Evolutionary conservation across 768 basidiomycete species (phyloP).

Genomic region (Podaxis sp.): DNA sequence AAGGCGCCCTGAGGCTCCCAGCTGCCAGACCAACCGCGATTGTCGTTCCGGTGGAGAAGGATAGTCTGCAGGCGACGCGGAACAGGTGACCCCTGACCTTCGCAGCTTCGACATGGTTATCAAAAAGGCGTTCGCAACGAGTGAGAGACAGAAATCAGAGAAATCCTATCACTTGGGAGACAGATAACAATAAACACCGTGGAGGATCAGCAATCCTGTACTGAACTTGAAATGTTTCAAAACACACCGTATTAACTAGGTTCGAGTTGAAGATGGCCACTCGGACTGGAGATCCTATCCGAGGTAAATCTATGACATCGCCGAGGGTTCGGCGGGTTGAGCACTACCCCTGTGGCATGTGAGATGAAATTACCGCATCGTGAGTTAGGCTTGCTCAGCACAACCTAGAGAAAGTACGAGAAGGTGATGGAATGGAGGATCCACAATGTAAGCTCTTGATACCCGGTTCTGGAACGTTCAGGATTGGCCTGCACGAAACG

Average conservation of each 20-base stretch:
- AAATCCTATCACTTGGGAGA: not conserved
- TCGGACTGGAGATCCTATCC: not conserved
- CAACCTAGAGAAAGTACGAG: not conserved
- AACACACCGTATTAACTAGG: not conserved
- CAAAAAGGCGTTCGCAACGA: not conserved
- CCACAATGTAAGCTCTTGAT: not conserved
- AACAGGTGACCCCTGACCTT: slow-evolving; percentile 14
- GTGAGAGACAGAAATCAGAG: not conserved
- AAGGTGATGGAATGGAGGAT: not conserved
- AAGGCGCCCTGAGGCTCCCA: too few relatives aligned
- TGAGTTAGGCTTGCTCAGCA: not conserved
- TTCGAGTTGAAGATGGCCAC: not conserved
- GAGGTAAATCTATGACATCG: slow-evolving; percentile 1
- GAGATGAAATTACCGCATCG: not conserved
- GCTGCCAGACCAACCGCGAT: slow-evolving; percentile 18
- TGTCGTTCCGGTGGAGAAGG: slow-evolving; percentile 27
- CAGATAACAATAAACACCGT: too few relatives aligned
- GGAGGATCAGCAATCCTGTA: too few relatives aligned
- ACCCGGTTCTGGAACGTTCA: not conserved
- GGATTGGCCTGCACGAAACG: not conserved
- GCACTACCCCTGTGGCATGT: too few relatives aligned
- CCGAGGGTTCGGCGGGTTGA: not conserved
- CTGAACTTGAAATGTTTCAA: not conserved
- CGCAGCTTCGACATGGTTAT: not conserved
- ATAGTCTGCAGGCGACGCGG: slow-evolving; percentile 25